Base-by-base conservation (phyloP, 1,284 basidiomycete genomes). In the Microstroma glucosiphilum region DNA sequence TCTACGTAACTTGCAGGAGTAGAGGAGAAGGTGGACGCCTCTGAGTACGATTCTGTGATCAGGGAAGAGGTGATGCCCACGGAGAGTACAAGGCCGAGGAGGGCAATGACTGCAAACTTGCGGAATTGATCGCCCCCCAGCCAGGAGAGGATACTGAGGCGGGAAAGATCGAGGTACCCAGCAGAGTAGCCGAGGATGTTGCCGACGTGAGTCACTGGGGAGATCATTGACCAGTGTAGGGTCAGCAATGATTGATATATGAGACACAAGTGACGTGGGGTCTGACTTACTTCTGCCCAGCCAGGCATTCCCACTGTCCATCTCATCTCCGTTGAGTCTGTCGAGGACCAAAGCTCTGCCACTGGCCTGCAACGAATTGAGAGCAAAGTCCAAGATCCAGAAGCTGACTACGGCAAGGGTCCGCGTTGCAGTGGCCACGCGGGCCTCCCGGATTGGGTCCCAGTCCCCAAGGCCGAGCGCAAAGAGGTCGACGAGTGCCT, bases 81-180 rank as follows among this genome's bases (percentile, higher is more conserved):
- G 1, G 91, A 92, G 53, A 83, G 68, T 11, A 88, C 85, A 26
- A 97, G 86, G 57, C 93, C 85, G 43, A 88, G 69, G 66, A 94
- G 86, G 69, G 88, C 88, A 62, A 97, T 82, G 49, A 97, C 83
- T 72, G 92, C 94, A 75, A 98, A 91, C 79, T 94, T 94, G 68
- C 94, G 86, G 82, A 98, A 98, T 79, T 98, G 96, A 43, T 86
- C 87, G 1, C 92, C 93, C 41, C 93, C 92, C n/a, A 97, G 81
- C 61, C 89, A 85, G 17, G 85, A 82, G 53, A 97, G 83, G 55
- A 90, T 80, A 1, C 88, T 88, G 64, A 92, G 82, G 60, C 85
- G 82, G 0, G 86, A 86, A 30, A 97, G 84, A 23, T 94, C 90
- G 58, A 93, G 79, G 82, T 90, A 96, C 26, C 92, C 91, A 87